Percentiles rank a stretch among this genome's conserved stretches.
Conservation (phyloP, 2,329 filamentous ascomycete species). For the Xylariaceae sp. region DNA sequence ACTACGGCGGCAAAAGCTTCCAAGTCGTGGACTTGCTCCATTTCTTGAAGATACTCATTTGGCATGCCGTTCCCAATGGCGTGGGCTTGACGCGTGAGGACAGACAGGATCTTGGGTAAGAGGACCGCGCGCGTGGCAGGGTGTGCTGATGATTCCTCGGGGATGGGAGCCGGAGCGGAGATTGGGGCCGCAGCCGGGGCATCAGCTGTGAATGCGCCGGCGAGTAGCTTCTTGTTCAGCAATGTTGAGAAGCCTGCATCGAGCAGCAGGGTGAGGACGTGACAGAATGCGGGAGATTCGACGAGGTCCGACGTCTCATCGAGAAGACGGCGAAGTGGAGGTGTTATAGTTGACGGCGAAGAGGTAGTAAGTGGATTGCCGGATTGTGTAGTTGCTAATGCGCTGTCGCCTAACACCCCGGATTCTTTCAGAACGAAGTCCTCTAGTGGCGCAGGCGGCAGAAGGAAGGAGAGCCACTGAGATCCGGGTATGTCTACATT, state of each 20-base stretch:
- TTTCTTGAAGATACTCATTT: conserved; percentile 67
- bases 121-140: conserved; percentile 35
- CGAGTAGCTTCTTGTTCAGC: conserved; percentile 75
- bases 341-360: conserved; percentile 34
- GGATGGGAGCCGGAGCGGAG: conserved; percentile 31
- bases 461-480: conserved; percentile 79
- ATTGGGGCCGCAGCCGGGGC: conserved; percentile 41
- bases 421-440: conserved; percentile 81
- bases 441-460: conserved; percentile 76
- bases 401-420: conserved; percentile 61
- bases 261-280: conserved; percentile 80
- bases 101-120: conserved; percentile 83
- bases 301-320: conserved; percentile 96
- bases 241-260: conserved; percentile 83
- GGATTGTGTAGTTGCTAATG: conserved; percentile 34
- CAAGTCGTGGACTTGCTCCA: conserved; percentile 72
- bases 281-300: conserved; percentile 85
- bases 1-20: conserved; percentile 84
- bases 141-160: conserved; percentile 14
- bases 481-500: conserved; percentile 43
- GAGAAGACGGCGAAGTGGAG: conserved; percentile 73
- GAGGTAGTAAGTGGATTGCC: conserved; percentile 15
- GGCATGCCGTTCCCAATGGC: conserved; percentile 75
- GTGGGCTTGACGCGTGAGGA: conserved; percentile 87
- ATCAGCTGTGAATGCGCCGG: conserved; percentile 62